Conservation (phyloP, 2,329 filamentous ascomycete genomes). For the Ilyonectria destructans region DNA sequence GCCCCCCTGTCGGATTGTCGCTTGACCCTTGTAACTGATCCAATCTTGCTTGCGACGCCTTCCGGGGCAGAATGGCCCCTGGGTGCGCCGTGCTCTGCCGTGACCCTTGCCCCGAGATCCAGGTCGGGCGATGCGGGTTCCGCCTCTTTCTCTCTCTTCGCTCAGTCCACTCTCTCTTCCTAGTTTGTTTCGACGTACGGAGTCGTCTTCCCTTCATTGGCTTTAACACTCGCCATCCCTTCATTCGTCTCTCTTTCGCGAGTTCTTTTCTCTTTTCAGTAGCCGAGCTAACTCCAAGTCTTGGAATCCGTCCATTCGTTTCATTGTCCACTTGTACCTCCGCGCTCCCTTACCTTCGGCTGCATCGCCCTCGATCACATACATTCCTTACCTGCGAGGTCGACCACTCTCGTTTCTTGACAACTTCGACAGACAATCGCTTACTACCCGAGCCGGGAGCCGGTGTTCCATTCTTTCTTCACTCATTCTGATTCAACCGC, state of each 20-base stretch:
- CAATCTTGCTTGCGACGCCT: constrained; percentile 48
- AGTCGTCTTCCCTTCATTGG: constrained; percentile 36
- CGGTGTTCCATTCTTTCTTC: constrained; percentile 19
- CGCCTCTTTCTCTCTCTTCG: constrained; percentile 13
- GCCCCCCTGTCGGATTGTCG: constrained; percentile 37
- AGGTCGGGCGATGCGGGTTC: constrained; percentile 25
- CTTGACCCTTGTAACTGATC: constrained; percentile 51
- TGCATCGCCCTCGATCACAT: constrained; percentile 36
- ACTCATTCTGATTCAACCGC: constrained; percentile 15
- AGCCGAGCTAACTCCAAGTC: constrained; percentile 44
- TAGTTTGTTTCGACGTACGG: constrained; percentile 23
- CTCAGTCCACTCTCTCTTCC: constrained; percentile 17
- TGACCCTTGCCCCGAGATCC: constrained; percentile 18
- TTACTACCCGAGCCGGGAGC: constrained; percentile 6
- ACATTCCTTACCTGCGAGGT: constrained; percentile 44
- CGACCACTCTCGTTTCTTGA: constrained; percentile 35
- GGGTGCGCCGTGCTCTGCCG: constrained; percentile 17
- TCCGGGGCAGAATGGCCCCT: constrained; percentile 19
- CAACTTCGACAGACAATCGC: constrained; percentile 5
- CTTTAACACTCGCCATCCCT: constrained; percentile 44
- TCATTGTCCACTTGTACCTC: constrained; percentile 27
- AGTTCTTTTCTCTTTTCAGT: constrained; percentile 30
- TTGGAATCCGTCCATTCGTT: constrained; percentile 32
- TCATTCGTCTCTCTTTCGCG: constrained; percentile 35
- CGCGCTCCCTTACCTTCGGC: constrained; percentile 29